phyloP scores from a whole-genome alignment of 1,139 yeast species.

The Suhomyces bokatorum region DNA sequence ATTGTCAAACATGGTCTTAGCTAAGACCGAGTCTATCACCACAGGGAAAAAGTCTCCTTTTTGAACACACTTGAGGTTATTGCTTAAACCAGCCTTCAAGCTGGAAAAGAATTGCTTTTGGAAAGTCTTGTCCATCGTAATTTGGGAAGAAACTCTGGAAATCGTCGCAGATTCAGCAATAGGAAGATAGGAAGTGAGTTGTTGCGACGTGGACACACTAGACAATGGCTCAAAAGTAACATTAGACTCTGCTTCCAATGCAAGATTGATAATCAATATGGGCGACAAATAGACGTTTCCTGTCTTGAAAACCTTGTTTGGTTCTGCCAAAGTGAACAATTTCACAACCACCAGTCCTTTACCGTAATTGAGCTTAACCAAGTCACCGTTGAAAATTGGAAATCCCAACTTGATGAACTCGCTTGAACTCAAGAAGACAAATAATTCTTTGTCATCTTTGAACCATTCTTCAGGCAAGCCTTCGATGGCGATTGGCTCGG shows the following conservation, averaged over 20 bases:
- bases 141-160: slow-evolving; percentile 69
- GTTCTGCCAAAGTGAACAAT: slow-evolving; percentile 64
- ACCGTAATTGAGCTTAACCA: slow-evolving; percentile 42
- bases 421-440: slow-evolving; percentile 53
- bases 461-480: slow-evolving; percentile 32
- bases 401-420: slow-evolving; percentile 58
- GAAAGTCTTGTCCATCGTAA: slow-evolving; percentile 63
- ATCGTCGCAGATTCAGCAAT: slow-evolving; percentile 47
- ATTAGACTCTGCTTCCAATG: slow-evolving; percentile 30
- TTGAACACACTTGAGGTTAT: slow-evolving; percentile 55
- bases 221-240: slow-evolving; percentile 30
- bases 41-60: slow-evolving; percentile 73
- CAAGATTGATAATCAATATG: slow-evolving; percentile 54
- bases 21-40: slow-evolving; percentile 69
- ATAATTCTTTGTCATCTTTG: slow-evolving; percentile 44
- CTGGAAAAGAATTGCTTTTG: slow-evolving; percentile 68
- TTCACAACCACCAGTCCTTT: slow-evolving; percentile 39
- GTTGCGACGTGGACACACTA: slow-evolving; percentile 8
- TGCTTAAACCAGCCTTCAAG: slow-evolving; percentile 62
- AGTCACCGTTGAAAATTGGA: slow-evolving; percentile 67
- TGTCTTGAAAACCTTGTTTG: slow-evolving; percentile 43
- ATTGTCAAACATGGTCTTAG: slow-evolving; percentile 56
- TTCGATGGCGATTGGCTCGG: slow-evolving; percentile 29
- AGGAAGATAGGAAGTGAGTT: slow-evolving; percentile 20
- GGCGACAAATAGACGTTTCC: slow-evolving; percentile 63